Base-by-base conservation (phyloP, 805 yeast species). In the Myxozyma neotropica region DNA sequence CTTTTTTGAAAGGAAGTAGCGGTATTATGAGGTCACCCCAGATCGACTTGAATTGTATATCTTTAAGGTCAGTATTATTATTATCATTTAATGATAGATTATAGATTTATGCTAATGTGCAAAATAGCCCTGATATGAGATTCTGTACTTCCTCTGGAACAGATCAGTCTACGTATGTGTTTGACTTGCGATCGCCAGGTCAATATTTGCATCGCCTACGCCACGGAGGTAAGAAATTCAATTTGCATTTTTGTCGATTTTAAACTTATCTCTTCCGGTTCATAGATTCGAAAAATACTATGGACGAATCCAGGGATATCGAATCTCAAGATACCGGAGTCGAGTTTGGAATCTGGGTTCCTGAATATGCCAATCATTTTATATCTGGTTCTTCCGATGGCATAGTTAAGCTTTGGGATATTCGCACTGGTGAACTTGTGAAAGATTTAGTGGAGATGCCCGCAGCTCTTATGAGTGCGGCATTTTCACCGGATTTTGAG, bases 381-480 rank as follows among this genome's bases (percentile, higher is more conserved):
- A 19, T 56, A 21, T 49, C 59, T 7, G 59, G 51, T 26, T 27
- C 45, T 4, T 56, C 59, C 13, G 59, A 56, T 23, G 55, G 59
- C 3, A 23, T 33, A 40, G 27, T 56, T 2, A 56, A 56, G 44
- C 35, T 56, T 13, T 56, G 59, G 59, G 59, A 56, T 38, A 5
- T 56, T 1, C 59, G 59, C 19, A 43, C 53, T 4, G 59, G 59
- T 17, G 24, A 17, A 12, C 35, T 35, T 17, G 46, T 49, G 15
- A 33, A 31, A 42, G 52, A 56, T 36, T 7, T 56, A 12, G 15
- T 56, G 8, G 47, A 29, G 19, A 33, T 23, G 17, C 7, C 39
- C 15, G n/a, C 40, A 3, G 46, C 59, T 1, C 33, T 56, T 19
- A 50, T 56, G 55, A 35, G 47, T n/a, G 55, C 29, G 3, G 51